Base-by-base conservation (phyloP, 2,329 filamentous ascomycete species). In the Coniochaeta hoffmannii region DNA sequence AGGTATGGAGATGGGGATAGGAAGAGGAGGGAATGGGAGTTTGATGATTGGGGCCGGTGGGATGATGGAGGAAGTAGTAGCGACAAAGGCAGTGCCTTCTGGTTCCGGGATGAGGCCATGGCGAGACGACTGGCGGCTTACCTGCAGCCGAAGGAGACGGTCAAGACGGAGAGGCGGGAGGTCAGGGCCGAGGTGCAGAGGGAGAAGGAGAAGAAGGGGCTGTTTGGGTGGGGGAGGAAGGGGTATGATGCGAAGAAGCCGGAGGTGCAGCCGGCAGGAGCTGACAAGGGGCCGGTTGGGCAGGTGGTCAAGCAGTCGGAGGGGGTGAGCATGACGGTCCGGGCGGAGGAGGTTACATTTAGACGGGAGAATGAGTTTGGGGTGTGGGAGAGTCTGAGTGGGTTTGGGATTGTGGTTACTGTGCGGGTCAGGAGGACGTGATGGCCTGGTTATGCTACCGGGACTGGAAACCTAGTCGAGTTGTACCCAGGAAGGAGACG, bases 311-410 rank as follows among this genome's bases (percentile, higher is more conserved):
- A 17, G n/a, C 50, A 63, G 7, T 60, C 63, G 1, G 61, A 64
- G 6, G 58, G 53, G 4, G 68, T 74, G 1, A 66, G 60, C 4
- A 77, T 81, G 71, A 65, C 61, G 2, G 72, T 74, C 2, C 64
- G 63, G 26, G 73, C 75, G 0, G 71, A 80, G 51, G 73, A 80
- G 59, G 71, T 79, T 1, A 75, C 76, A 0, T 81, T 82, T 56
- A 64, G 79, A n/a, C 64, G 63, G 49, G 73, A 80, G 64, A 82
- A 78, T 22, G 75, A 73, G 14, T 69, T 82, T 62, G 79, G 78
- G 0, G 65, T 82, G 1, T 77, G 74, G 71, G 78, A 82, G 62
- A 77, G 75, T 31, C 67, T 68, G 58, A 73, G 70, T 1, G 79
- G 79, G 2, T 81, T 73, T 70, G 78, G 72, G 0, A 66, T 82